Percentiles rank a stretch among this genome's conserved stretches.
These are phyloP conservation scores for Lactifluus piperatus DNA, from an alignment of 768 basidiomycete genomes.

Conservation along the genomic window DNA sequence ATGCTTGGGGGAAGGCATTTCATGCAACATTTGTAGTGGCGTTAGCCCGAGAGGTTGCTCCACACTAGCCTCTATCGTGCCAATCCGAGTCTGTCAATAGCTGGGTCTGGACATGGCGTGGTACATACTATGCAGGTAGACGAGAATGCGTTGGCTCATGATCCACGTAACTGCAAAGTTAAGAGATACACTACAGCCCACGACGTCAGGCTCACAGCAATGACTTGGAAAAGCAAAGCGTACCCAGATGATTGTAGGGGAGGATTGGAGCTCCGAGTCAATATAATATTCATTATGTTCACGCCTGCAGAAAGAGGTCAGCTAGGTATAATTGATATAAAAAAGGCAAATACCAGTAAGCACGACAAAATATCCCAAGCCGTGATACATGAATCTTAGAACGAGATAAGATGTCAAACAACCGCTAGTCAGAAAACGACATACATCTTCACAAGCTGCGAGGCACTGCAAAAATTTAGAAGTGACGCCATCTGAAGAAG, in stretches of 20 bases:
- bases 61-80: not conserved
- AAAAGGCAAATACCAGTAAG: slow-evolving; percentile 34
- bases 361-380: slow-evolving; percentile 50
- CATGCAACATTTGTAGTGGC: not conserved
- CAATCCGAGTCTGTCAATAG: not conserved
- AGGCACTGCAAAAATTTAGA: slow-evolving; percentile 14
- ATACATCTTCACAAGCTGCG: slow-evolving; percentile 23
- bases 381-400: slow-evolving; percentile 56
- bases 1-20: too few species aligned
- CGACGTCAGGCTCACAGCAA: not conserved
- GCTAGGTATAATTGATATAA: not conserved
- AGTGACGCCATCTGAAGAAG: not conserved
- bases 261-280: slow-evolving; percentile 20
- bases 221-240: not conserved
- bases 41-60: not conserved
- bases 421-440: not conserved
- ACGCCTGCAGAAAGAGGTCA: slow-evolving; percentile 11
- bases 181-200: slow-evolving; percentile 23
- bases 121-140: slow-evolving; percentile 27
- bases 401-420: not conserved
- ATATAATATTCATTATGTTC: slow-evolving; percentile 24
- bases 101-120: not conserved
- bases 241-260: slow-evolving; percentile 20
- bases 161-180: slow-evolving; percentile 30
- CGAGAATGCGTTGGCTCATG: slow-evolving; percentile 30